phyloP scores from a whole-genome alignment of 2,329 filamentous ascomycete genomes.

The Aspergillus quadricinctus region DNA sequence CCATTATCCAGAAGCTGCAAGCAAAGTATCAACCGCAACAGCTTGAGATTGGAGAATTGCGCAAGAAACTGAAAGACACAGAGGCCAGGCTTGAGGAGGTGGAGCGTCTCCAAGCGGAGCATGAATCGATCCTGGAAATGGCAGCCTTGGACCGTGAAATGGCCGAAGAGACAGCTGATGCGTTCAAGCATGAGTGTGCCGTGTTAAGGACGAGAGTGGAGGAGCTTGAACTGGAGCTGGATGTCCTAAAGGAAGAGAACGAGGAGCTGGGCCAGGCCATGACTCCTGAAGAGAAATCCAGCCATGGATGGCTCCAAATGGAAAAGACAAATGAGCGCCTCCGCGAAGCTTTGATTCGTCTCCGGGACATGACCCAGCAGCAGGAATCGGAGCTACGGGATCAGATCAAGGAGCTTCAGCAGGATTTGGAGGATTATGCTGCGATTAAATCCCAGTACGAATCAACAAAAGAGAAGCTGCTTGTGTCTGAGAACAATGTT shows the following conservation, averaged over 20 bases:
- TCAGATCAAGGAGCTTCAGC: slow-evolving; percentile 69
- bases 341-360: slow-evolving; percentile 73
- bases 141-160: slow-evolving; percentile 89
- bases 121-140: slow-evolving; percentile 80
- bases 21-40: slow-evolving; percentile 82
- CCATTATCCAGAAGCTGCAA: slow-evolving; percentile 85
- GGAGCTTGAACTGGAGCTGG: slow-evolving; percentile 81
- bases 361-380: slow-evolving; percentile 83
- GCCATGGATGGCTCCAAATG: slow-evolving; percentile 85
- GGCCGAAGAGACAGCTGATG: slow-evolving; percentile 88
- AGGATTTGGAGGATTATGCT: slow-evolving; percentile 65
- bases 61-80: slow-evolving; percentile 72
- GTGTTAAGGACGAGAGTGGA: slow-evolving; percentile 70
- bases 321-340: slow-evolving; percentile 85
- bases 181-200: slow-evolving; percentile 74
- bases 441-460: slow-evolving; percentile 66
- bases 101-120: slow-evolving; percentile 72
- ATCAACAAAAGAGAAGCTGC: slow-evolving; percentile 66
- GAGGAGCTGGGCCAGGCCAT: slow-evolving; percentile 77
- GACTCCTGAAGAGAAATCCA: slow-evolving; percentile 80
- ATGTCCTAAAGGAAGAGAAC: slow-evolving; percentile 84
- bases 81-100: slow-evolving; percentile 65
- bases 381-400: slow-evolving; percentile 74
- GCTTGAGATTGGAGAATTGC: slow-evolving; percentile 71
- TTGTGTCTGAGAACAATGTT: slow-evolving; percentile 67